Evolutionary conservation across 1,284 basidiomycete species (phyloP), one percentile per base, ranked within the genome.

Genomic region (Meripilus lineatus): DNA sequence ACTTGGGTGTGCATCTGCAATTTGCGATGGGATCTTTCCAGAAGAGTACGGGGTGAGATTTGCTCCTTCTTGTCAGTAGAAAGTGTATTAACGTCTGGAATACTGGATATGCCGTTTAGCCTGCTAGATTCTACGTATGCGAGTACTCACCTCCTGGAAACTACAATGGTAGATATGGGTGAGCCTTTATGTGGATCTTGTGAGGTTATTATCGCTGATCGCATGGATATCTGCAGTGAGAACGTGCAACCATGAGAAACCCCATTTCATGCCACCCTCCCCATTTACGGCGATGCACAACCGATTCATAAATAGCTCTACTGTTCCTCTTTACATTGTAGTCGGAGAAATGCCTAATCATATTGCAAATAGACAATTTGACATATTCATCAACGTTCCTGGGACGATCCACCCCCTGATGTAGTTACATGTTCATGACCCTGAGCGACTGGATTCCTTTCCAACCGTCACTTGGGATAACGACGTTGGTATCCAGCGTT

Each of bases 101-200:
- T n/a, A n/a, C n/a, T n/a, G n/a, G n/a, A 11, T 24, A 32, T 41
- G 10, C 25, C 37, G 17, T 51, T 23, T 54, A 79, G 77, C 51
- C 58, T 48, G 71, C 76, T 14, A 65, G 70, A 42, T 81, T 61
- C 55, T 71, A 68, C 50, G 79, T 80, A 25, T 83, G 79, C 61
- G 77, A 81, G 61, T 83, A 83, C 56, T 68, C 56, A 26, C 67
- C 70, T 6, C 63, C 67, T 34, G 80, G 80, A 20, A 83, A 83
- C 56, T 63, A 81, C 50, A 66, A 68, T 24, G 77, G 78, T 26
- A 49, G 69, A 49, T 81, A 79, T 53, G 61, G 58, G 79, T 81
- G 59, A 53, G 76, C 73, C 34, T 20, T n/a, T 13, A 28, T 34
- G 33, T 35, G n/a, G 7, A 15, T 6, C 20, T 7, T 35, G n/a